A percentile compares a stretch with the other conserved stretches of the same genome.
phyloP scores from a whole-genome alignment of 1,284 basidiomycete genomes.

The Hemileccinum hortonii region DNA sequence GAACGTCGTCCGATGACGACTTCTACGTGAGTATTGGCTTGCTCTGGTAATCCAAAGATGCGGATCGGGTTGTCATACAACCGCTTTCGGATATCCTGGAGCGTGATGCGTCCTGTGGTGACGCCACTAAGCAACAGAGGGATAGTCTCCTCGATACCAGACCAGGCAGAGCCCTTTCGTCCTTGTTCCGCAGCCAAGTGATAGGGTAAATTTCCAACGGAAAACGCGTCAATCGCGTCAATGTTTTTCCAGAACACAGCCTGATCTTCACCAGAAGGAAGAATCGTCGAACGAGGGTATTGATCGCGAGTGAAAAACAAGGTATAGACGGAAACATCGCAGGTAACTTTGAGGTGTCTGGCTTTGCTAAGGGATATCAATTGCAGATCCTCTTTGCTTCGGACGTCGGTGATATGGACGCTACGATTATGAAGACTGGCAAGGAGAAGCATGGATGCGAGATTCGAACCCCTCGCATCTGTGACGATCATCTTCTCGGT shows the following conservation, averaged over 20 bases:
- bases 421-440: slow-evolving; percentile 89
- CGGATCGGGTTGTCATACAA: slow-evolving; percentile 90
- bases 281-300: slow-evolving; percentile 63
- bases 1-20: slow-evolving; percentile 84
- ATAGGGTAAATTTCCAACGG: slow-evolving; percentile 85
- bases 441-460: slow-evolving; percentile 91
- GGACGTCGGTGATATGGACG: slow-evolving; percentile 94
- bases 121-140: slow-evolving; percentile 90
- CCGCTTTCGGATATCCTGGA: slow-evolving; percentile 80
- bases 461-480: slow-evolving; percentile 88
- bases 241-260: slow-evolving; percentile 86
- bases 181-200: slow-evolving; percentile 70
- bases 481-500: slow-evolving; percentile 90
- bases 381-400: slow-evolving; percentile 83
- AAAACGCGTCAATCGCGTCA: slow-evolving; percentile 87
- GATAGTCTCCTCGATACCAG: slow-evolving; percentile 87
- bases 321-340: slow-evolving; percentile 92
- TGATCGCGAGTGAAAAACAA: slow-evolving; percentile 87
- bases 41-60: slow-evolving; percentile 91
- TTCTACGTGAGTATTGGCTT: slow-evolving; percentile 87
- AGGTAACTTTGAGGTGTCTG: slow-evolving; percentile 92
- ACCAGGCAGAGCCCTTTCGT: slow-evolving; percentile 65
- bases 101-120: slow-evolving; percentile 72
- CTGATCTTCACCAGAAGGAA: slow-evolving; percentile 83
- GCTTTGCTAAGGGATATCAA: slow-evolving; percentile 95